Base-by-base conservation (phyloP, 805 yeast genomes). In the Clavispora fructus region DNA sequence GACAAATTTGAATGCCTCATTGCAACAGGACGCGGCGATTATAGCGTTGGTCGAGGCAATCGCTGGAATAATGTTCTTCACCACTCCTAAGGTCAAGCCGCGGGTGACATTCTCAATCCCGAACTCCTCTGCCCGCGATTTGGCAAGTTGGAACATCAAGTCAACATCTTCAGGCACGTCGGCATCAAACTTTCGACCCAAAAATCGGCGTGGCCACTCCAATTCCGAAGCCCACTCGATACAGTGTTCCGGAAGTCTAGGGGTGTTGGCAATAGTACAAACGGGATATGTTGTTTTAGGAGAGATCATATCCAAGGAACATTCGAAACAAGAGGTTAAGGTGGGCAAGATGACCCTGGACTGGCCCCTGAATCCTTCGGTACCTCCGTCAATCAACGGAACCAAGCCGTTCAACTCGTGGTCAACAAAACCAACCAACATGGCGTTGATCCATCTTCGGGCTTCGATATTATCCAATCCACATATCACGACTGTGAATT, bases 351-450 rank as follows among this genome's bases (percentile, higher is more conserved):
- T 89, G 12, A 89, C 85, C 57, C 96, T 82, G 12, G 90, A 78
- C 58, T 92, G 96, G 3, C 99, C 99, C 53, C 86, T 78, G 59
- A 92, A 85, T 0, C 97, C 97, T 60, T 92, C 98, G 0, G 96
- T 86, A 3, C 97, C 99, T 4, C 97, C 97, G 61, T 92, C 99
- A 13, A 94, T 80, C 60, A 92, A 48, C 1, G 77, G 77, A 2
- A 71, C 62, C 14, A 71, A 45, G 14, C 58, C 55, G 39, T 58
- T 54, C 28, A 61, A 54, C 2, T 78, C 74, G 0, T 62, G 17
- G 41, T 77, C 81, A 4, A 87, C 89, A 51, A 91, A 57, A 9
- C 79, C 72, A 1, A 87, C 80, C 26, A 92, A 64, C 12, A 79
- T 65, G 7, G 75, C 73, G 63, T 92, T 92, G 51, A 92, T 85